phyloP scores from a whole-genome alignment of 1,139 yeast genomes.

The Magnusiomyces fungicola region DNA sequence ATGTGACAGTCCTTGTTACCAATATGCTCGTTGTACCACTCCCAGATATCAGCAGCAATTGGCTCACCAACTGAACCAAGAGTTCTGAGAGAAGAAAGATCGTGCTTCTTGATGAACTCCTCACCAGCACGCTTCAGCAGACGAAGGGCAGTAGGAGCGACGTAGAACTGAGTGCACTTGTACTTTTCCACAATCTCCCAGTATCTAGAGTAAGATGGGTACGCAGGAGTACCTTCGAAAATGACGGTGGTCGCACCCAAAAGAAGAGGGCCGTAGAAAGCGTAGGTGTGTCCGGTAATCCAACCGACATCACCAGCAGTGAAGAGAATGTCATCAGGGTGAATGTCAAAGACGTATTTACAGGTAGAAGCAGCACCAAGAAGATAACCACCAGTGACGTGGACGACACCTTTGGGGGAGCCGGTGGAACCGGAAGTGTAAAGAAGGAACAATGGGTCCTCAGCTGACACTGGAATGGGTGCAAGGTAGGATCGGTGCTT shows the following conservation, averaged over 20 bases:
- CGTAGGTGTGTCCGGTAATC: constrained; percentile 85
- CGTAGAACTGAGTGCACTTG: constrained; percentile 76
- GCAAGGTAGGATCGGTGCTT: constrained; percentile 61
- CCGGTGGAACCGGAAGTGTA: constrained; percentile 68
- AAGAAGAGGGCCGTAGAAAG: constrained; percentile 71
- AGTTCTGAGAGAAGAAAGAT: constrained; percentile 59
- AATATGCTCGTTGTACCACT: constrained; percentile 76
- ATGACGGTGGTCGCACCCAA: constrained; percentile 77
- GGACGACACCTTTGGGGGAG: constrained; percentile 64
- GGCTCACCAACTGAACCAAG: constrained; percentile 91
- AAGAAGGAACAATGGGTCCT: constrained; percentile 56
- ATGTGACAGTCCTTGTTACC: constrained; percentile 73
- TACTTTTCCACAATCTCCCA: constrained; percentile 78
- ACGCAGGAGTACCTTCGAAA: constrained; percentile 82
- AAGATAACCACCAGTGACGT: constrained; percentile 72
- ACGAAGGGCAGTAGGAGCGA: constrained; percentile 89
- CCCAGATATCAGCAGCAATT: constrained; percentile 90
- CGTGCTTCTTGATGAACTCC: constrained; percentile 55
- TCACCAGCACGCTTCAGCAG: constrained; percentile 78
- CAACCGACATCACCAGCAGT: constrained; percentile 89
- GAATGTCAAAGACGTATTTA: constrained; percentile 70
- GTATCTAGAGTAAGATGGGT: constrained; percentile 70
- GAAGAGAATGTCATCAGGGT: constrained; percentile 61
- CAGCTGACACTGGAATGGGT: constrained; percentile 52
- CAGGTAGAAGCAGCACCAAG: constrained; percentile 64